Evolutionary conservation across 2,329 filamentous ascomycete genomes (phyloP).

Genomic region (Diplocarpon rosae): DNA sequence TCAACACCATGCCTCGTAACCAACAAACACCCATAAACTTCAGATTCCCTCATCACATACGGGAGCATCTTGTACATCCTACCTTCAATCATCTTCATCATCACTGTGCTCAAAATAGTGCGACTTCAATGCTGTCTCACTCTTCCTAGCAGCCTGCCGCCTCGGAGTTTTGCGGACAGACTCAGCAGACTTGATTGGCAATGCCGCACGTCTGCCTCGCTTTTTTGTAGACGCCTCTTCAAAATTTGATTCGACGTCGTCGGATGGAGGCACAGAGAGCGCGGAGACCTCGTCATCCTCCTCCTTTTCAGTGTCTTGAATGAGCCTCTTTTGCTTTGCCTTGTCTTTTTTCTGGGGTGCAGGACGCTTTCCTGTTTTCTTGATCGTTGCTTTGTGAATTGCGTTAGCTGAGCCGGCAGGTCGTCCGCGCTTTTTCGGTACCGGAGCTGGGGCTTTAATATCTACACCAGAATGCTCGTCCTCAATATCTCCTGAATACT

Average conservation of each 20-base stretch:
- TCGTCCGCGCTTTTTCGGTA: constrained; percentile 14
- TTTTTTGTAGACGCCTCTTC: constrained; percentile 6
- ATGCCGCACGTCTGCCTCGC: constrained; percentile 4
- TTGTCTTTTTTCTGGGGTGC: not conserved
- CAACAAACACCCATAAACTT: too few relatives aligned
- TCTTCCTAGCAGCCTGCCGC: constrained; percentile 20
- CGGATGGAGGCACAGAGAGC: constrained; percentile 4
- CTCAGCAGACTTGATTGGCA: constrained; percentile 3
- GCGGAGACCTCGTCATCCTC: constrained; percentile 9
- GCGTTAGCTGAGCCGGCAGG: constrained; percentile 13
- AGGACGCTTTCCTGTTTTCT: constrained; percentile 9
- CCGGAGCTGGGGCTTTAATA: not conserved
- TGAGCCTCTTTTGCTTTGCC: constrained; percentile 8
- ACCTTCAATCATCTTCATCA: constrained; percentile 12
- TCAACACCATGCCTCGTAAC: too few relatives aligned
- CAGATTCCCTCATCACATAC: too few relatives aligned
- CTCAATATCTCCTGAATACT: constrained; percentile 6
- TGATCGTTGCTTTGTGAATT: constrained; percentile 1
- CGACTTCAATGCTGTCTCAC: constrained; percentile 20
- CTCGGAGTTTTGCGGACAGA: constrained; percentile 17
- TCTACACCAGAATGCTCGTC: constrained; percentile 6
- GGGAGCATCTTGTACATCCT: not conserved
- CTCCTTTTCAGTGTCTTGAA: constrained; percentile 12
- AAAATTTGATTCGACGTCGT: not conserved
- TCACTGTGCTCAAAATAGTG: constrained; percentile 24